Conservation (phyloP, 2,329 filamentous ascomycete species). For the Fonsecaea multimorphosa region DNA sequence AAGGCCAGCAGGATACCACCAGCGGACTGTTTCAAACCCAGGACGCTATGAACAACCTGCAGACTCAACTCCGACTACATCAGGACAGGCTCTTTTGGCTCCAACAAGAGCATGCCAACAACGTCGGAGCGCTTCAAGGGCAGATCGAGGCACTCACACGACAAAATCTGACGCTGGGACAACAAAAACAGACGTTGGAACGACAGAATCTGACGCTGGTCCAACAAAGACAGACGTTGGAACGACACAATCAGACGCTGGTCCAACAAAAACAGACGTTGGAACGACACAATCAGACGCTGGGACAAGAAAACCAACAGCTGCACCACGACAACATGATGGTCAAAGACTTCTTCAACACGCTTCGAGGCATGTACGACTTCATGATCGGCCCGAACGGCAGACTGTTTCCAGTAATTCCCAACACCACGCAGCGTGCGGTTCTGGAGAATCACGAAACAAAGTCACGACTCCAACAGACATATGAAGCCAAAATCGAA, state of each 20-base stretch:
- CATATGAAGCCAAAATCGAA: background rate
- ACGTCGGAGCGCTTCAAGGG: background rate
- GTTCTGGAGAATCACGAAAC: background rate
- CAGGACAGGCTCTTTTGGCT: background rate
- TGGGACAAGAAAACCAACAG: background rate
- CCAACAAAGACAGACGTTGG: no score
- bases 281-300: no score
- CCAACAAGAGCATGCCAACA: background rate
- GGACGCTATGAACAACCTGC: background rate
- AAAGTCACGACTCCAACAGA: slow-evolving; percentile 1
- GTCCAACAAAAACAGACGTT: no score
- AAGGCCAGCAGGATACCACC: background rate
- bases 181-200: no score
- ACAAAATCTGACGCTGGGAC: no score
- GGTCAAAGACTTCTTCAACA: slow-evolving; percentile 12
- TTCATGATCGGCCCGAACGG: slow-evolving; percentile 17
- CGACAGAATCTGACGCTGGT: no score
- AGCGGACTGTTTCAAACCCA: background rate
- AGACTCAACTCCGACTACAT: background rate
- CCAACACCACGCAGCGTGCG: slow-evolving; percentile 1
- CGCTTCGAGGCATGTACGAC: slow-evolving; percentile 12
- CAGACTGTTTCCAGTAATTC: slow-evolving; percentile 18
- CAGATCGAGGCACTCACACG: background rate
- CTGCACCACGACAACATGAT: background rate
- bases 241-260: no score